Percentiles rank a stretch among this genome's conserved stretches.
phyloP scores from a whole-genome alignment of 163 green algal species.

The Prototheca cutis region DNA sequence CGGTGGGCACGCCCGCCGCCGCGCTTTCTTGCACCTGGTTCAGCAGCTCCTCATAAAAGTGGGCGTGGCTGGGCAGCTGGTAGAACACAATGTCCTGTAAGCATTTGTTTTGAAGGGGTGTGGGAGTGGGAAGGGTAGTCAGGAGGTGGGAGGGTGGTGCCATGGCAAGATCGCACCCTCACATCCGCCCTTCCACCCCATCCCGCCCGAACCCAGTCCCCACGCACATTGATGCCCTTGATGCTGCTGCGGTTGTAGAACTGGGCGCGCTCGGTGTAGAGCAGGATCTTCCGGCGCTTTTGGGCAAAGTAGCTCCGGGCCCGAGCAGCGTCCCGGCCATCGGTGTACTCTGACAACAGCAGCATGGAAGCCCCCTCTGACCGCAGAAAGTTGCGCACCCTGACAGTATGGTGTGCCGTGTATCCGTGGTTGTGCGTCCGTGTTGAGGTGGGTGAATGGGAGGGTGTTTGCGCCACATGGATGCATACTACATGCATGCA shows the following conservation, averaged over 20 bases:
- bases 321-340: conserved; percentile 27
- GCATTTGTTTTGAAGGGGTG: neutral
- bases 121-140: neutral
- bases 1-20: conserved; percentile 15
- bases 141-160: neutral
- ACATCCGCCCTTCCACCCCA: neutral
- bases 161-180: neutral
- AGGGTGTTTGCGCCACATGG: no score
- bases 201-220: no score
- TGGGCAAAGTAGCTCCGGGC: conserved; percentile 58
- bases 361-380: conserved; percentile 61
- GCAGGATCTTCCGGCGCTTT: conserved; percentile 54
- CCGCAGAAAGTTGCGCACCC: conserved; percentile 78
- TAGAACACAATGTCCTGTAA: conserved; percentile 70
- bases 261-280: conserved; percentile 89
- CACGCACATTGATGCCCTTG: conserved; percentile 53
- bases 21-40: conserved; percentile 51
- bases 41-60: conserved; percentile 75
- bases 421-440: neutral
- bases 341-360: conserved; percentile 56
- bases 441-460: neutral
- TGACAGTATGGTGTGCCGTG: conserved; percentile 2
- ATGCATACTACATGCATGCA: no score
- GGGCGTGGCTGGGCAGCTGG: conserved; percentile 57
- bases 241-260: conserved; percentile 83